These are phyloP conservation scores for Syncephalastrum sp. DNA, from an alignment of 371 early-diverging fungal species.

Conservation along the genomic window DNA sequence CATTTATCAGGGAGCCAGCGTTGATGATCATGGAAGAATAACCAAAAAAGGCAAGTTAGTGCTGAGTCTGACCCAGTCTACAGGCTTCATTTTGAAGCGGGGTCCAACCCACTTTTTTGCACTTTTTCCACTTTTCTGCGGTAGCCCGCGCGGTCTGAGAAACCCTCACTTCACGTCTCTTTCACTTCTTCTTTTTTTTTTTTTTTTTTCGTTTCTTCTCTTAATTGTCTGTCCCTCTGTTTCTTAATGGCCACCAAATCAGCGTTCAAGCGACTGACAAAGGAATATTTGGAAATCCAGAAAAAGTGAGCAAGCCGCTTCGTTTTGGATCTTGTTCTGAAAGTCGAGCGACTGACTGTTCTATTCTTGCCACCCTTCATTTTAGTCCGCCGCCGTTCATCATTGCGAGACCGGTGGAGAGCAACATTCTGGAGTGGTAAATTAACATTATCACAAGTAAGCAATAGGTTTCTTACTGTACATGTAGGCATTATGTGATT, in stretches of 20 bases:
- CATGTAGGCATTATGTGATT: slow-evolving; percentile 88
- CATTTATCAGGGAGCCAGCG: no score
- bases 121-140: no score
- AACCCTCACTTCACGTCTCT: no score
- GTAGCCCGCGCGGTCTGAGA: no score
- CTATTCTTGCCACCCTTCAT: slow-evolving; percentile 18
- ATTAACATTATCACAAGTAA: not conserved
- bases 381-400: slow-evolving; percentile 69
- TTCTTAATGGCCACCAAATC: slow-evolving; percentile 85
- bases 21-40: no score
- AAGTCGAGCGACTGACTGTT: not conserved
- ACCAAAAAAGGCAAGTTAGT: no score
- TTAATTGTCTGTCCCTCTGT: no score
- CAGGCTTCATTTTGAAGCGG: no score
- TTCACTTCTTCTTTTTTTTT: no score
- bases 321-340: slow-evolving; percentile 4
- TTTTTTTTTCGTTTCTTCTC: no score
- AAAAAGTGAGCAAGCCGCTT: slow-evolving; percentile 40
- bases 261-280: slow-evolving; percentile 84
- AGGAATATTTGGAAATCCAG: slow-evolving; percentile 86
- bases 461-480: not conserved
- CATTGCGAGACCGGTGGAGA: slow-evolving; percentile 88
- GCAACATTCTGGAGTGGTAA: slow-evolving; percentile 95
- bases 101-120: no score
- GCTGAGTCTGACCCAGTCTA: no score